phyloP scores from a whole-genome alignment of 1,284 basidiomycete species.

The Cystobasidium slooffiae region DNA sequence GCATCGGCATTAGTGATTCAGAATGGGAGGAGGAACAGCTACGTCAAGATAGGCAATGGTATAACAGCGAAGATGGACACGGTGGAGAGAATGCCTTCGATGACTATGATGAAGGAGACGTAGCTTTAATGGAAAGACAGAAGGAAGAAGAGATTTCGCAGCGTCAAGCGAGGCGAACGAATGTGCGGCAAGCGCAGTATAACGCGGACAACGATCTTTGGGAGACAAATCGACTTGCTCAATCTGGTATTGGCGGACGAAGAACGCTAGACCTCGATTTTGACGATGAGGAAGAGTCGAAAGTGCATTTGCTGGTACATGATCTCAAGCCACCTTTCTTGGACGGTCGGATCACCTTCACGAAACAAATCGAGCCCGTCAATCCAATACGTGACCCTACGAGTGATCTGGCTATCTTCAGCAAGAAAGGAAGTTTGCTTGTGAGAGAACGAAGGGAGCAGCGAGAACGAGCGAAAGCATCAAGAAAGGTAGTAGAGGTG shows the following conservation, averaged over 20 bases:
- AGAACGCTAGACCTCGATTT: slow-evolving; percentile 80
- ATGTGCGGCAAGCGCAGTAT: slow-evolving; percentile 90
- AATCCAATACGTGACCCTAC: slow-evolving; percentile 93
- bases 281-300: slow-evolving; percentile 89
- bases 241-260: slow-evolving; percentile 82
- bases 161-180: slow-evolving; percentile 68
- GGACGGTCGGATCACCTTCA: slow-evolving; percentile 93
- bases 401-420: slow-evolving; percentile 92
- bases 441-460: slow-evolving; percentile 95
- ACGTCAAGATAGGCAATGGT: slow-evolving; percentile 89
- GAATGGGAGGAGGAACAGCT: slow-evolving; percentile 97
- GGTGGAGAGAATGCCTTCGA: slow-evolving; percentile 86
- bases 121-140: slow-evolving; percentile 68
- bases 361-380: slow-evolving; percentile 94
- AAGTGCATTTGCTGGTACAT: slow-evolving; percentile 95
- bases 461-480: slow-evolving; percentile 86
- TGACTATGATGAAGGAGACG: slow-evolving; percentile 77
- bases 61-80: slow-evolving; percentile 78
- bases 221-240: slow-evolving; percentile 97
- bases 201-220: slow-evolving; percentile 97
- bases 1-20: slow-evolving; percentile 38
- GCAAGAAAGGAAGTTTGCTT: slow-evolving; percentile 89
- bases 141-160: slow-evolving; percentile 76
- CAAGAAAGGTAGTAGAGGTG: slow-evolving; percentile 88
- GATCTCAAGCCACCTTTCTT: slow-evolving; percentile 97